A percentile compares a stretch with the other conserved stretches of the same genome.
Conservation (phyloP, 345 rosid genomes). For the Eucalyptus globulus region DNA sequence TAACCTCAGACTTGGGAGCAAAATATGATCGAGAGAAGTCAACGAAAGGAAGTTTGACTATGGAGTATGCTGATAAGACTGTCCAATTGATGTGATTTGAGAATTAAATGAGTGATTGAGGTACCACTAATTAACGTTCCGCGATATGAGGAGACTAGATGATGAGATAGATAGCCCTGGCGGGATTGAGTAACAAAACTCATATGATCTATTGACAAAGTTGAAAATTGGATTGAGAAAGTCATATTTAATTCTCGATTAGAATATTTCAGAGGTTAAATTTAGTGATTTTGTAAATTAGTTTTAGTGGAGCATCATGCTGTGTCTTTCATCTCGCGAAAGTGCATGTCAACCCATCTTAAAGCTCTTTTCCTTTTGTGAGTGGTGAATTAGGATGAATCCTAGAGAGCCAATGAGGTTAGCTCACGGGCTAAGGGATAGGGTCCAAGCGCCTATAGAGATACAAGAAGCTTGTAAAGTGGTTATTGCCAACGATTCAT, state of each 20-base stretch:
- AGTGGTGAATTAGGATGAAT: neutral
- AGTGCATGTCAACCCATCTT: neutral
- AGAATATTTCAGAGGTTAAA: neutral
- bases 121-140: neutral
- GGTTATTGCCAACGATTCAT: neutral
- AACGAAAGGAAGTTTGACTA: neutral
- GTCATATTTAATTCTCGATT: neutral
- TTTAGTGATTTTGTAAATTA: fast-evolving
- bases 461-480: neutral
- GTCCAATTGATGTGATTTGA: neutral
- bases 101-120: neutral
- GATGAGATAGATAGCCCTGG: neutral
- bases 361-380: neutral
- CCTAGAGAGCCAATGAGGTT: neutral
- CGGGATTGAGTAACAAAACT: neutral
- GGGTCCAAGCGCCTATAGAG: neutral
- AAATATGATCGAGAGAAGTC: neutral
- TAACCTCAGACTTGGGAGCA: neutral
- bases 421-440: neutral
- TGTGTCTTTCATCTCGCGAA: neutral
- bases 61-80: neutral
- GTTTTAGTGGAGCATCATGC: neutral
- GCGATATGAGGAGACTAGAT: neutral
- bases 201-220: neutral
- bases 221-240: neutral